A percentile compares a stretch with the other conserved stretches of the same genome.
Evolutionary conservation across 1,139 yeast species (phyloP).

Genomic region (Hyphopichia buzzinii): DNA sequence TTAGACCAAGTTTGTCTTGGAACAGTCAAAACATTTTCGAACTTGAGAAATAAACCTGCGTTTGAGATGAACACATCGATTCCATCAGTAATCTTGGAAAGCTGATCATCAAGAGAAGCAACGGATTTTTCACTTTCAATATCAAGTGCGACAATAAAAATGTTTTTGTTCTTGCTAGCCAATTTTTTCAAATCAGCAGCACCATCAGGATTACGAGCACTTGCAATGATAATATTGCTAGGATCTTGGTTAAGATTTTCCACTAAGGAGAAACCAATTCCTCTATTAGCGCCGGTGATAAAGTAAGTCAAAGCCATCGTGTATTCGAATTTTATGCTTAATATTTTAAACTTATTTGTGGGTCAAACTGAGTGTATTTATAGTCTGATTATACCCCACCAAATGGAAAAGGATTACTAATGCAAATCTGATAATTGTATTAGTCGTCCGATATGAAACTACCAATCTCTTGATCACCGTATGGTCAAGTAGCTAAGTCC

Average conservation of each 20-base stretch:
- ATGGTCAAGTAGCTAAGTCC: no score
- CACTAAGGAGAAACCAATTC: constrained; percentile 15
- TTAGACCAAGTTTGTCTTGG: constrained; percentile 13
- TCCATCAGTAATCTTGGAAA: constrained; percentile 4
- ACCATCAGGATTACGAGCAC: constrained; percentile 15
- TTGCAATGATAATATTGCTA: constrained; percentile 13
- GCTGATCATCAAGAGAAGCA: neutral
- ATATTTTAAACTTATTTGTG: no score
- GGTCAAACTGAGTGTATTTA: no score
- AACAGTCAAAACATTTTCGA: constrained; percentile 6
- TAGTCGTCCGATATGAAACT: no score
- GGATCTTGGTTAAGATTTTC: constrained; percentile 9
- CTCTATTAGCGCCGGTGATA: constrained; percentile 18
- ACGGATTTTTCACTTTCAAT: neutral
- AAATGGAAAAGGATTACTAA: no score
- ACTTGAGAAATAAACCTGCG: constrained; percentile 8
- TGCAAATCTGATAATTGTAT: no score
- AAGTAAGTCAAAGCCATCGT: constrained; percentile 8
- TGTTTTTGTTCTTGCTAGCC: neutral
- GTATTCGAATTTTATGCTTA: no score
- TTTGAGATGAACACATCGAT: constrained; percentile 11
- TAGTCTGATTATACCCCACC: no score
- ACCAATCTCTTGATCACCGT: no score
- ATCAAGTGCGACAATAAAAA: constrained; percentile 1
- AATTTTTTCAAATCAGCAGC: constrained; percentile 8